Percentiles rank a stretch among this genome's conserved stretches.
Conservation (phyloP, 345 rosid species). For the Balakata baccata region DNA sequence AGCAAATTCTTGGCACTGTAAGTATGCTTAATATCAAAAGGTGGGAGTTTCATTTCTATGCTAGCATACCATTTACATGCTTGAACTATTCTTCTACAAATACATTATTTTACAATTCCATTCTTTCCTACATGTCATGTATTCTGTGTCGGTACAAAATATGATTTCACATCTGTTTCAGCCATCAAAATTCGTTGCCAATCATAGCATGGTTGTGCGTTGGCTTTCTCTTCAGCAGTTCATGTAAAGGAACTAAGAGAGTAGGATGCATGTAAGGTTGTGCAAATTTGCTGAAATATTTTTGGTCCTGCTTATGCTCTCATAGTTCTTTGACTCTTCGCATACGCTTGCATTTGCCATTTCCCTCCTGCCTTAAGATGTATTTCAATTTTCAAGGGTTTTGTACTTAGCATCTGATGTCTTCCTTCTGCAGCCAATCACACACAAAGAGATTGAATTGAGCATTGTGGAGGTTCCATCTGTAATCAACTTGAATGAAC, state of each 20-base stretch:
- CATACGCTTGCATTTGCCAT: neutral
- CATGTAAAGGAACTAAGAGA: neutral
- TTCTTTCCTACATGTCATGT: neutral
- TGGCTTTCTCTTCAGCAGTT: neutral
- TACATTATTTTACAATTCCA: neutral
- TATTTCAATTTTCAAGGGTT: neutral
- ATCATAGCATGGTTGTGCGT: neutral
- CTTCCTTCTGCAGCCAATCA: slow-evolving; percentile 49
- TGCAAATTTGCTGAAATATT: neutral
- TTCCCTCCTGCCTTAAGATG: neutral
- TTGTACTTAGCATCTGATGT: slow-evolving; percentile 13
- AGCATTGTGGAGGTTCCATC: slow-evolving; percentile 59
- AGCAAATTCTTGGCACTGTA: slow-evolving; percentile 90
- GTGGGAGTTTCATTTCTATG: neutral
- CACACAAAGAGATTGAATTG: slow-evolving; percentile 71
- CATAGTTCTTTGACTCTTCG: neutral
- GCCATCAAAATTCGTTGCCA: neutral
- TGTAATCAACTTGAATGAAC: slow-evolving; percentile 53
- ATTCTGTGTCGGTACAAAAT: neutral
- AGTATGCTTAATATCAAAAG: slow-evolving; percentile 27
- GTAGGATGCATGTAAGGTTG: neutral
- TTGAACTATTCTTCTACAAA: neutral
- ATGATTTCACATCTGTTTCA: neutral
- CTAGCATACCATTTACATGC: neutral
- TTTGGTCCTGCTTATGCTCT: neutral